Percentiles rank a stretch among this genome's conserved stretches.
phyloP scores from a whole-genome alignment of 306 rosid species.

The Fragaria iinumae region DNA sequence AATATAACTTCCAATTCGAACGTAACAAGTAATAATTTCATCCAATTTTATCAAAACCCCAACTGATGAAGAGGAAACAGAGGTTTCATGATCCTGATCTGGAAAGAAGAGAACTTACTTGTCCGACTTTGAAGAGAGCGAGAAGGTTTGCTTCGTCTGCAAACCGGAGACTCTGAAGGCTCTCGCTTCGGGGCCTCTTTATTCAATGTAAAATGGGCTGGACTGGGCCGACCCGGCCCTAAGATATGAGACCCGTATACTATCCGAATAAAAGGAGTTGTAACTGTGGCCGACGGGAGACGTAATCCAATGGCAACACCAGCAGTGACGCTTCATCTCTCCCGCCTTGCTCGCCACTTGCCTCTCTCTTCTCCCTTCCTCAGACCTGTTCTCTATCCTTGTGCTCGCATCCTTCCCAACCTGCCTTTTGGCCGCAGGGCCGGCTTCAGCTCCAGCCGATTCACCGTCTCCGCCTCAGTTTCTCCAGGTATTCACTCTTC shows the following conservation, averaged over 20 bases:
- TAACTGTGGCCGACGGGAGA: no score
- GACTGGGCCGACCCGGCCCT: no score
- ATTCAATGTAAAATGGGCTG: no score
- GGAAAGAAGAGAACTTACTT: slow-evolving; percentile 11
- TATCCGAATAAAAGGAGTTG: no score
- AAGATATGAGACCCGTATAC: no score
- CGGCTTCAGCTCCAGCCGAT: slow-evolving; percentile 43
- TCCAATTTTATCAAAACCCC: not conserved
- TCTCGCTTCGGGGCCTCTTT: not conserved
- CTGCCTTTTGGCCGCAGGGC: slow-evolving; percentile 42
- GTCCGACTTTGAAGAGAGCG: not conserved
- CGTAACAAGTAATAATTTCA: no score
- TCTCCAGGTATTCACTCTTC: slow-evolving; percentile 38
- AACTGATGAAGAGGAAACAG: not conserved
- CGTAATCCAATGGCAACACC: slow-evolving; percentile 11
- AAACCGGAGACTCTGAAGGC: not conserved
- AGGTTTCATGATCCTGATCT: not conserved
- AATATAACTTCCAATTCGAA: not conserved
- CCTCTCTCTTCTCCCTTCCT: slow-evolving; percentile 25
- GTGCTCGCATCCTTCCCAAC: slow-evolving; percentile 17
- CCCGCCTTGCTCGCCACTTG: slow-evolving; percentile 52
- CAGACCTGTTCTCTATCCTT: slow-evolving; percentile 17
- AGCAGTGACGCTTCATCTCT: slow-evolving; percentile 45
- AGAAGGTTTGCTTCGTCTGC: slow-evolving; percentile 20
- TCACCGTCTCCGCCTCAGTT: slow-evolving; percentile 39